These are phyloP conservation scores for Aspergillus ruber DNA, from an alignment of 2,329 filamentous ascomycete genomes.

Conservation along the genomic window DNA sequence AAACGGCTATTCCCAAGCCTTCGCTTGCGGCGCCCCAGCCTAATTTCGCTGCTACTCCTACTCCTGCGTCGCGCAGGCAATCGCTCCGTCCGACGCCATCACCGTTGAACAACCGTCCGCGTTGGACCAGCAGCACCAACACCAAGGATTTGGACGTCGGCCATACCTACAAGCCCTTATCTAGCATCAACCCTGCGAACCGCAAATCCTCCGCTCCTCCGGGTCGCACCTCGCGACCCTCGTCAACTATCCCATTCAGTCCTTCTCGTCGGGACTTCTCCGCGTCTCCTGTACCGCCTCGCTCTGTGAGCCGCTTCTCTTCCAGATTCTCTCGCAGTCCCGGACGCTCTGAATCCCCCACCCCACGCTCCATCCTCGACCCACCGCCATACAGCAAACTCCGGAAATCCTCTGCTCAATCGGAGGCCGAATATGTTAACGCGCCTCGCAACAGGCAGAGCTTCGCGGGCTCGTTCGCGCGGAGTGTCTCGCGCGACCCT, in stretches of 20 bases:
- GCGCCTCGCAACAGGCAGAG: conserved; percentile 34
- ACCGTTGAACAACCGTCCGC: conserved; percentile 52
- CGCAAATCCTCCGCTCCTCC: conserved; percentile 27
- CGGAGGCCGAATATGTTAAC: conserved; percentile 16
- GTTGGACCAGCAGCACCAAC: conserved; percentile 67
- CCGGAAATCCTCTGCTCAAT: conserved; percentile 14
- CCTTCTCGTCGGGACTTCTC: conserved; percentile 39
- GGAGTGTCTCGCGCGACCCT: conserved; percentile 19
- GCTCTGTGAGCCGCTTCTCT: conserved; percentile 30
- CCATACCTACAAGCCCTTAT: conserved; percentile 61
- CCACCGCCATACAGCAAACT: conserved; percentile 39
- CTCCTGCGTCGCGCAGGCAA: conserved; percentile 34
- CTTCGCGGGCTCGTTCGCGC: conserved; percentile 30
- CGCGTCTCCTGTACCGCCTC: conserved; percentile 31
- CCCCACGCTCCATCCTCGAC: conserved; percentile 27
- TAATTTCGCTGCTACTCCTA: conserved; percentile 49
- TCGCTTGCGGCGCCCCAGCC: conserved; percentile 31
- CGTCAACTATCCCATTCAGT: conserved; percentile 37
- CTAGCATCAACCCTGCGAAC: conserved; percentile 52
- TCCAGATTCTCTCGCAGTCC: conserved; percentile 30
- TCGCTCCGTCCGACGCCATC: conserved; percentile 38
- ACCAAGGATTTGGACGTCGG: conserved; percentile 58
- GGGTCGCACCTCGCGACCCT: conserved; percentile 27
- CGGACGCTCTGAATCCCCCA: conserved; percentile 21
- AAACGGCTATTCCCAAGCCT: conserved; percentile 33